Conservation (phyloP, 768 basidiomycete species). For the Suillus discolor region DNA sequence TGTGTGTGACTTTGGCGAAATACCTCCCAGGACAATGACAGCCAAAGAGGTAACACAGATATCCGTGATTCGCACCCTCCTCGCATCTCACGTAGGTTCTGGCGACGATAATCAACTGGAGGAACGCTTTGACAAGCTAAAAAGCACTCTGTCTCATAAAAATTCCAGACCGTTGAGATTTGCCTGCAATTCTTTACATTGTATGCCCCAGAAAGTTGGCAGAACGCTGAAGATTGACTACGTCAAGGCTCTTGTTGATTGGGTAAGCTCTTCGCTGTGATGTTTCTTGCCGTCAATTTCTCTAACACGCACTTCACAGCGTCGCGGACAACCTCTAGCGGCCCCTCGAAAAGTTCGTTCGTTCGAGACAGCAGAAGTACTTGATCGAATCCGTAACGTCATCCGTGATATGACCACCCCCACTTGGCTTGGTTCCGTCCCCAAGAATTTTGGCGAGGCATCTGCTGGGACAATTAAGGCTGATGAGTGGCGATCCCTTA, state of each 20-base stretch:
- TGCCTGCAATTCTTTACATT: too few species aligned
- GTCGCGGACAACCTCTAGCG: background rate
- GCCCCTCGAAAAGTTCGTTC: background rate
- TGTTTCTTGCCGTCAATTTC: background rate
- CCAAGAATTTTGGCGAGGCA: too few species aligned
- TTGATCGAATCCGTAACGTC: slow-evolving; percentile 3
- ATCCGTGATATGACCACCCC: background rate
- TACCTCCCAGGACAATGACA: too few species aligned
- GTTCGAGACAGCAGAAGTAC: background rate
- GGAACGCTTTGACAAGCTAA: too few species aligned
- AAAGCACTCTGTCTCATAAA: too few species aligned
- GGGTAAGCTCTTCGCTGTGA: background rate
- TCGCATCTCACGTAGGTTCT: too few species aligned
- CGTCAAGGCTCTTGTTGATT: background rate
- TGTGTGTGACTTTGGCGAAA: too few species aligned
- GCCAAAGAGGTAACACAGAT: too few species aligned
- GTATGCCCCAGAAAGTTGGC: background rate
- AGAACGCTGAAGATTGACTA: background rate
- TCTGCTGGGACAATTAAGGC: slow-evolving; percentile 18
- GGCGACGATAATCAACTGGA: too few species aligned
- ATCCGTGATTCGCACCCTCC: too few species aligned
- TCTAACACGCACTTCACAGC: slow-evolving; percentile 5
- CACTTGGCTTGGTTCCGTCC: too few species aligned
- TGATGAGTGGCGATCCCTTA: slow-evolving; percentile 22
- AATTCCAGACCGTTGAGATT: too few species aligned